Evolutionary conservation across 495 filamentous ascomycete genomes (phyloP), one percentile per base, ranked within the genome.

Genomic region (Xylaria flabelliformis): DNA sequence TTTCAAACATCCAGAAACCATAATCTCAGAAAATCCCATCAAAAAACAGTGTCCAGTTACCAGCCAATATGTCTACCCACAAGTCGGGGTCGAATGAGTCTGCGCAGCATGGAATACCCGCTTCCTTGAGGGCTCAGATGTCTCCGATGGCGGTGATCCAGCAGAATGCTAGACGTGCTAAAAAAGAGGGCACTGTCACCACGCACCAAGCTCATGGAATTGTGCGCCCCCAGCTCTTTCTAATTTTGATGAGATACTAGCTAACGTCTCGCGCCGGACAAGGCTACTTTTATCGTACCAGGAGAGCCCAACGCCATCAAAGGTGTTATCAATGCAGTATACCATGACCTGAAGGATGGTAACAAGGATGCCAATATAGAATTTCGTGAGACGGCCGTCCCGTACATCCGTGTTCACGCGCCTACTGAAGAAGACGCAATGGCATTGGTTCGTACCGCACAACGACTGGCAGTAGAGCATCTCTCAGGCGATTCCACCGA

Each of bases 231-330:
- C n/a, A 42, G 21, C 10, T 39, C 13, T 48, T 44, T 58, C 59
- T 24, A 48, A 29, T 36, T 65, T 75, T 70, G 17, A 10, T 21
- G 12, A 13, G n/a, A 17, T 34, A 55, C 24, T 21, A 46, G 13
- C 67, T 69, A 59, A 36, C 68, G 26, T 53, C 19, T 65, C 19
- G 44, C 17, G 26, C 58, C 58, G 19, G 48, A 46, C 13, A 50
- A 79, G 77, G 74, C 69, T 12, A 75, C 70, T 36, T 77, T 77
- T 32, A 64, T 79, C 39, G 42, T 79, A 26, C 36, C 72, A 7
- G 72, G 76, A 3, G 12, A 39, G 1, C 72, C 74, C 21, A 74
- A 77, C 7, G 24, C 59, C 34, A 58, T 69, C 21, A 26, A 53
- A 13, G 77, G 71, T 8, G 71, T 79, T 6, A 5, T 74, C 12